Evolutionary conservation across 768 basidiomycete genomes (phyloP).

Genomic region (Leccinum truebloodii): DNA sequence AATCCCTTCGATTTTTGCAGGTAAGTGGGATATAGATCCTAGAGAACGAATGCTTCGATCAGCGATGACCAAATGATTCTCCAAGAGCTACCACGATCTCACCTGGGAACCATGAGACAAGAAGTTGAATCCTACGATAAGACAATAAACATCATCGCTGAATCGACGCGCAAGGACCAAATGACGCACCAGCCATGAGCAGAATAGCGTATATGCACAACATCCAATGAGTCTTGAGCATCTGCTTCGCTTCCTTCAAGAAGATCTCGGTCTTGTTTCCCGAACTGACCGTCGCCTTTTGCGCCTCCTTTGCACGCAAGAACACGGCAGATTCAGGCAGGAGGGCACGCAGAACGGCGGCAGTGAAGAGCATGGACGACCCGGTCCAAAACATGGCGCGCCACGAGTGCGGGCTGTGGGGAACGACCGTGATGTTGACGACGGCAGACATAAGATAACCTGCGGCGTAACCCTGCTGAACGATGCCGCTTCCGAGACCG

Average conservation of each 20-base stretch:
- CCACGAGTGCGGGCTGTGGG: slow-evolving; percentile 49
- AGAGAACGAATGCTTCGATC: slow-evolving; percentile 2
- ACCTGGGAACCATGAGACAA: slow-evolving; percentile 73
- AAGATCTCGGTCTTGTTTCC: slow-evolving; percentile 68
- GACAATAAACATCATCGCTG: not conserved
- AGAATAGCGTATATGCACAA: slow-evolving; percentile 82
- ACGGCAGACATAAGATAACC: slow-evolving; percentile 87
- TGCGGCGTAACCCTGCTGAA: slow-evolving; percentile 92
- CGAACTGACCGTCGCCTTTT: slow-evolving; percentile 40
- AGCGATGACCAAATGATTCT: not conserved
- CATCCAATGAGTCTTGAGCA: slow-evolving; percentile 83
- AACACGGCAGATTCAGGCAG: slow-evolving; percentile 84
- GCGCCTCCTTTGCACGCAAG: slow-evolving; percentile 59
- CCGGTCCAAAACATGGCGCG: slow-evolving; percentile 81
- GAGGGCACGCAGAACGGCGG: slow-evolving; percentile 62
- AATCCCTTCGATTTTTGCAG: slow-evolving; percentile 64
- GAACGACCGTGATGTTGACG: slow-evolving; percentile 69
- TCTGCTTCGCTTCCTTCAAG: slow-evolving; percentile 66
- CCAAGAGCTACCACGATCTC: slow-evolving; percentile 4
- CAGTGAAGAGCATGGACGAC: slow-evolving; percentile 65
- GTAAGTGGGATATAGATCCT: slow-evolving; percentile 84
- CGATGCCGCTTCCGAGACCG: slow-evolving; percentile 80
- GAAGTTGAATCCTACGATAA: slow-evolving; percentile 65
- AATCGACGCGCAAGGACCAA: not conserved
- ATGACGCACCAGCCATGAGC: slow-evolving; percentile 62